Percentiles rank a stretch among this genome's conserved stretches.
Conservation (phyloP, 148 eudicot species). For the Suaeda aralocaspica region DNA sequence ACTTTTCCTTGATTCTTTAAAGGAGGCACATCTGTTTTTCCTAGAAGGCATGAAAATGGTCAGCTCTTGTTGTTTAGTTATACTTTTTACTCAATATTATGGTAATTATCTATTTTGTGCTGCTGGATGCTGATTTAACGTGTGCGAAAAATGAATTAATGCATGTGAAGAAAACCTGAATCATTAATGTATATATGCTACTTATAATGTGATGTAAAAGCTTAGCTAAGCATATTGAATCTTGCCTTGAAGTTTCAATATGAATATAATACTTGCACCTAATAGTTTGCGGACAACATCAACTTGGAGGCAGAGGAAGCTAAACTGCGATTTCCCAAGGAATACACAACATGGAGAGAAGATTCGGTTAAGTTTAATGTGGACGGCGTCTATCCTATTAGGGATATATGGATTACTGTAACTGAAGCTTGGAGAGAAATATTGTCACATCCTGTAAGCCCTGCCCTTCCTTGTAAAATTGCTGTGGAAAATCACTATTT, state of each 20-base stretch:
- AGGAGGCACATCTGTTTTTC: conserved; percentile 64
- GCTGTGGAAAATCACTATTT: too few relatives aligned
- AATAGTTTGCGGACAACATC: conserved; percentile 1
- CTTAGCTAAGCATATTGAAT: not conserved
- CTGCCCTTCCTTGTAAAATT: not conserved
- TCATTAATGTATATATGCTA: not conserved
- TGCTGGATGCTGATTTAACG: not conserved
- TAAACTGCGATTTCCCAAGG: conserved; percentile 52
- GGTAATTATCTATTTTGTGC: not conserved
- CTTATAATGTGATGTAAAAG: not conserved
- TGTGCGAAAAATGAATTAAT: not conserved
- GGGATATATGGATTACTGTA: conserved; percentile 47
- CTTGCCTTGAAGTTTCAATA: not conserved
- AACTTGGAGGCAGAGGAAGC: conserved; percentile 82
- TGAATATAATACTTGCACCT: not conserved
- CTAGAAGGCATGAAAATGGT: conserved; percentile 81
- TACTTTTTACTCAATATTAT: not conserved
- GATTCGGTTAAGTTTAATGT: conserved; percentile 58
- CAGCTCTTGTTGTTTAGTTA: conserved; percentile 23
- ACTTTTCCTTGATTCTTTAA: conserved; percentile 57
- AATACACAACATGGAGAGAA: conserved; percentile 63
- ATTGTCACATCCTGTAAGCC: conserved; percentile 47
- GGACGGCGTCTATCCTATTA: conserved; percentile 49
- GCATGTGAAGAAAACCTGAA: not conserved
- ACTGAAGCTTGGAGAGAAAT: conserved; percentile 56